phyloP scores from a whole-genome alignment of 2,329 filamentous ascomycete genomes.

The Colletotrichum filicis region DNA sequence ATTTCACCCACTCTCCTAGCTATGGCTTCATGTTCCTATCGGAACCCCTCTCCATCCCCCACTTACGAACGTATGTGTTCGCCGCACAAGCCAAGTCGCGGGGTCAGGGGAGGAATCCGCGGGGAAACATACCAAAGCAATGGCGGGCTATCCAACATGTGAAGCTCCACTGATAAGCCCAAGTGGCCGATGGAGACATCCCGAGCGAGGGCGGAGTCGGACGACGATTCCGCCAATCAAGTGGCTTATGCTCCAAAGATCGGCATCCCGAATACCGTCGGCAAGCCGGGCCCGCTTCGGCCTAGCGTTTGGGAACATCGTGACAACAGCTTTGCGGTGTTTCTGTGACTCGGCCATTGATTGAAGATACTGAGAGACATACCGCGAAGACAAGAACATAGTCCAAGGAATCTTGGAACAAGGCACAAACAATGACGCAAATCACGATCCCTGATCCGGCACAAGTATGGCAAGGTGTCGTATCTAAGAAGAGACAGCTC shows the following conservation, averaged over 20 bases:
- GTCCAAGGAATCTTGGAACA: too few species aligned
- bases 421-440: neutral
- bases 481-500: conserved; percentile 1
- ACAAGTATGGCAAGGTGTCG: neutral
- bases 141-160: neutral
- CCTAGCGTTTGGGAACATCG: neutral
- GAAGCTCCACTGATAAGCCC: conserved; percentile 15
- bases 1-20: neutral
- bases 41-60: neutral
- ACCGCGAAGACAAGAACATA: neutral
- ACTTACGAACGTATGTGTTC: conserved; percentile 2
- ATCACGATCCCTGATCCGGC: neutral
- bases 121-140: neutral
- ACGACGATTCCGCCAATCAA: neutral
- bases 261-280: neutral
- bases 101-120: neutral
- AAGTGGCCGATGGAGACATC: neutral
- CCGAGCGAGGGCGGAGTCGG: too few species aligned
- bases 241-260: neutral
- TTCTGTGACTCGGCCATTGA: neutral
- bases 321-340: neutral
- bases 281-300: neutral
- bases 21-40: neutral
- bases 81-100: neutral
- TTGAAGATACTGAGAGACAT: neutral